Percentiles rank a stretch among this genome's conserved stretches.
Conservation (phyloP, 2,329 filamentous ascomycete genomes). For the Penicillium griseofulvum region DNA sequence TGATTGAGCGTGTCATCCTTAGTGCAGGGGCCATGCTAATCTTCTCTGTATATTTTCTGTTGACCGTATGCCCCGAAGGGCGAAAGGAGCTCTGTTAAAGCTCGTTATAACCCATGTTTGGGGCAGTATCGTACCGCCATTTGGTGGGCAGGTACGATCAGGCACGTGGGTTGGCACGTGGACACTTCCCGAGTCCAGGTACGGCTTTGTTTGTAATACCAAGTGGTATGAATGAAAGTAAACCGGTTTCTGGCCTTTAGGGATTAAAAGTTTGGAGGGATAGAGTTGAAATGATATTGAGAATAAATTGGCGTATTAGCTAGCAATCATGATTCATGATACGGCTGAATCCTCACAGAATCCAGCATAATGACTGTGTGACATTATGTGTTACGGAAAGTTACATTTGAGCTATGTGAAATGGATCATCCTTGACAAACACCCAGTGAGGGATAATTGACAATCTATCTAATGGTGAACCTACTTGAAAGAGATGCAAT, state of each 20-base stretch:
- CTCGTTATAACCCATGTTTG: too few relatives aligned
- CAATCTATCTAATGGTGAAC: not conserved
- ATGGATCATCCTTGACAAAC: not conserved
- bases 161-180: too few relatives aligned
- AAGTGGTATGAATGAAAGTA: too few relatives aligned
- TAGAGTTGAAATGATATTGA: not conserved
- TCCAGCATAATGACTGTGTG: not conserved
- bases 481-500: not conserved
- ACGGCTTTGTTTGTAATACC: too few relatives aligned
- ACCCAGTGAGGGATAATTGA: not conserved
- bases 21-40: conserved; percentile 82
- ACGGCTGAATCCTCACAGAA: not conserved
- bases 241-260: too few relatives aligned
- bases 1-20: conserved; percentile 91
- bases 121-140: too few relatives aligned
- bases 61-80: conserved; percentile 41
- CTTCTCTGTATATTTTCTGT: conserved; percentile 71
- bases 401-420: not conserved
- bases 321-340: not conserved
- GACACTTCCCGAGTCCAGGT: too few relatives aligned
- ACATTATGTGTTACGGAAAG: not conserved
- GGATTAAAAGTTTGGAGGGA: not conserved
- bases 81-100: not conserved
- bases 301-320: not conserved
- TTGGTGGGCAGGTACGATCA: too few relatives aligned